Evolutionary conservation across 192 early-diverging fungal species (phyloP), one percentile per base, ranked within the genome.

Genomic region (Backusella sp.): DNA sequence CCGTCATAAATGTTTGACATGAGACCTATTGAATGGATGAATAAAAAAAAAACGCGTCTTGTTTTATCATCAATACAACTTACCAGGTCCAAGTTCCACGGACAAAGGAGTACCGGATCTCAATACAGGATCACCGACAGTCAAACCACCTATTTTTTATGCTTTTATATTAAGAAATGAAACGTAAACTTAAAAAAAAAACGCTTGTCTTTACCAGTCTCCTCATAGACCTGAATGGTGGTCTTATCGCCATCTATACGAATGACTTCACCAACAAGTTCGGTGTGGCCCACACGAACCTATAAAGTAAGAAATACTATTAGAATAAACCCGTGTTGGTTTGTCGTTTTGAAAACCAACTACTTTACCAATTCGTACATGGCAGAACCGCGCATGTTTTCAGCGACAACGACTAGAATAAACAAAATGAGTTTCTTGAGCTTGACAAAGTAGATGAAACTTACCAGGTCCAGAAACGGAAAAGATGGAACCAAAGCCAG

Each of bases 181-280:
- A 32, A 32, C 2, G 3, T 32, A 32, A 32, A 32, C 3, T 0
- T 32, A 32, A 65, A 34, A 37, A 46, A 3, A 35, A 66, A 28
- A 84, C 82, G 32, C 32, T 3, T 3, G 2, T 32, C 3, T 32
- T 46, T 82, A 95, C 94, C 92, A 62, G 98, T 99, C 83, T 99
- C 98, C 78, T 99, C 98, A 88, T 99, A 99, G 26, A 99, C 98
- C 86, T 99, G 98, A 78, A 99, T 93, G 28, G 98, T 99, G n/a
- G 96, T 96, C 88, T 99, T 99, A 84, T 98, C 95, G 74, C 95
- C 92, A 52, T 99, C 98, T 77, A 99, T 95, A 87, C 97, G 95
- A 86, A 99, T 99, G 78, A 99, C 98, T 86, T 99, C 98, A 78
- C 98, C 98, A 49, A 99, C 96, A 68, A 99, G 88, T 71, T 97